A percentile compares a stretch with the other conserved stretches of the same genome.
Evolutionary conservation across 2,329 filamentous ascomycete genomes (phyloP).

Genomic region (Tolypocladium nubicola): DNA sequence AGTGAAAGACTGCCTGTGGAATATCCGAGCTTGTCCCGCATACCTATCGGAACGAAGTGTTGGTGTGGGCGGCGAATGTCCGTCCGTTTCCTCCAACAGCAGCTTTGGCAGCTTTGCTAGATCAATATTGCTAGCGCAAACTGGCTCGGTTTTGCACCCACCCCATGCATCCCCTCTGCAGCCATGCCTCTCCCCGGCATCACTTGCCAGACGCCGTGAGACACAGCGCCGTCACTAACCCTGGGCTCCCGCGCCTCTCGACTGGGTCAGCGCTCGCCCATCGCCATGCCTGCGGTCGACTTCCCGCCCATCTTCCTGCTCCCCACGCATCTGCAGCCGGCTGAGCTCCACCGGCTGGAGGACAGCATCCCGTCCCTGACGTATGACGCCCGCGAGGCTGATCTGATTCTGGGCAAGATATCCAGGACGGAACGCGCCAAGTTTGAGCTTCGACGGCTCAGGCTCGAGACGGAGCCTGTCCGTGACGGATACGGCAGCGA

Average conservation of each 20-base stretch:
- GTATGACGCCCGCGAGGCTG: constrained; percentile 60
- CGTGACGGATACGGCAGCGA: neutral
- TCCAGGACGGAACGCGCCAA: constrained; percentile 57
- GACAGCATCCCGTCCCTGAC: constrained; percentile 56
- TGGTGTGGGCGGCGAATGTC: too few relatives aligned
- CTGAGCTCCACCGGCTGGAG: constrained; percentile 54
- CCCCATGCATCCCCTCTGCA: neutral
- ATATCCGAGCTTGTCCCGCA: too few relatives aligned
- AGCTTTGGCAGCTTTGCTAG: too few relatives aligned
- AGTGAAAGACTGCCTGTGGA: too few relatives aligned
- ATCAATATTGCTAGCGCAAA: too few relatives aligned
- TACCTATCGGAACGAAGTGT: too few relatives aligned
- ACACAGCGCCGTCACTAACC: neutral
- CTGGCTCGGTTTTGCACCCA: too few relatives aligned
- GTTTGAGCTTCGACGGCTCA: constrained; percentile 64
- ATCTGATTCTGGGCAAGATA: constrained; percentile 65
- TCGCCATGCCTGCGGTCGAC: constrained; percentile 12
- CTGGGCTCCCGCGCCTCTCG: neutral
- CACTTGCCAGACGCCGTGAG: neutral
- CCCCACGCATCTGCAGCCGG: constrained; percentile 53
- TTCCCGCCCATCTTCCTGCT: constrained; percentile 65
- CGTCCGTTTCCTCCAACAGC: too few relatives aligned
- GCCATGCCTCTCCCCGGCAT: neutral
- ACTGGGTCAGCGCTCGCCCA: neutral
- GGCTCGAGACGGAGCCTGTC: constrained; percentile 43